These are phyloP conservation scores for Amanita fuliginea DNA, from an alignment of 768 basidiomycete species.

Conservation along the genomic window DNA sequence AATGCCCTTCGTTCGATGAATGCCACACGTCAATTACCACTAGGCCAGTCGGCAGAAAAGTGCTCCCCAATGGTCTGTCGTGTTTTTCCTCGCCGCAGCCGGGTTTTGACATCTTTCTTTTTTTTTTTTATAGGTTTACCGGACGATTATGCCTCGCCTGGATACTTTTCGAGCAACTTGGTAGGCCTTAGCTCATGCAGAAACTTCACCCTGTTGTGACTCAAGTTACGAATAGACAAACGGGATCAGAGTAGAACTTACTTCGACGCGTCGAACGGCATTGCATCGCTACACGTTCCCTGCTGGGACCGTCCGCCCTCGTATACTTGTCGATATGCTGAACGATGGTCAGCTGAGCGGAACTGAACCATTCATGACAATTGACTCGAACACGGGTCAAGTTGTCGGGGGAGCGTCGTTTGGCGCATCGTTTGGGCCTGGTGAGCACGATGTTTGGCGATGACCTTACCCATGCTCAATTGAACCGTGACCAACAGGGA, in stretches of 20 bases:
- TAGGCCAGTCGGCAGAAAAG: conserved; percentile 36
- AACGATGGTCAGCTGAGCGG: conserved; percentile 49
- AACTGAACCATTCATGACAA: conserved; percentile 32
- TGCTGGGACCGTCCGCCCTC: conserved; percentile 31
- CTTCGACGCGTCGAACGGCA: conserved; percentile 46
- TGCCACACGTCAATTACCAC: conserved; percentile 36
- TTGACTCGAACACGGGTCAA: conserved; percentile 37
- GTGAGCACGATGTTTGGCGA: conserved; percentile 10
- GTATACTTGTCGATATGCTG: conserved; percentile 49
- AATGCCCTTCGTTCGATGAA: conserved; percentile 40
- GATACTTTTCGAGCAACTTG: conserved; percentile 55
- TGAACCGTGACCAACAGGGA: conserved; percentile 15
- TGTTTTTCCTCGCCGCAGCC: not conserved
- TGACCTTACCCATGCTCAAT: not conserved
- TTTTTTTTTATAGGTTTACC: conserved; percentile 47
- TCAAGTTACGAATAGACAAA: conserved; percentile 27
- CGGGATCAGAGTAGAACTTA: conserved; percentile 45
- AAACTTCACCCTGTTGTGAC: not conserved
- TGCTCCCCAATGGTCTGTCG: conserved; percentile 33
- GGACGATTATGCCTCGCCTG: conserved; percentile 53
- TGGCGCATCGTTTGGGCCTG: conserved; percentile 47
- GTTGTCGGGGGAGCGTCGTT: conserved; percentile 39
- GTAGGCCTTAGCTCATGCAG: conserved; percentile 16
- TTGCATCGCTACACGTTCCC: conserved; percentile 52
- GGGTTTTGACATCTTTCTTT: too few relatives aligned